Evolutionary conservation across 2,329 filamentous ascomycete genomes (phyloP).

Genomic region (Teratosphaeria viscida): DNA sequence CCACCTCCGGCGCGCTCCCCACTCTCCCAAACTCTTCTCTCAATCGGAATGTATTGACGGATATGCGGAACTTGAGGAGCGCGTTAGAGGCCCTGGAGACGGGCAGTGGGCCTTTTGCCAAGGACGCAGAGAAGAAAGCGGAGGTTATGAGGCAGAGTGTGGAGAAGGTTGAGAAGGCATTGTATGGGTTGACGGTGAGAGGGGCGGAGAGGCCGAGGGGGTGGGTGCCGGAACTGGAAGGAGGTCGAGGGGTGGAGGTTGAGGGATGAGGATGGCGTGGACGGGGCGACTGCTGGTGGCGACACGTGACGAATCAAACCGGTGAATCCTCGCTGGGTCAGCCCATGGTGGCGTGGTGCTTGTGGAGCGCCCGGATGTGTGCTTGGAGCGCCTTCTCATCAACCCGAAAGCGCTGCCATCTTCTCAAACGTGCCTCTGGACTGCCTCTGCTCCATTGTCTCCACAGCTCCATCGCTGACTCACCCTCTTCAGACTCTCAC

Average conservation of each 20-base stretch:
- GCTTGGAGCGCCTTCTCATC: too few species aligned
- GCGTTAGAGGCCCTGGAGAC: conserved; percentile 63
- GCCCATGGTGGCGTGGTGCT: too few species aligned
- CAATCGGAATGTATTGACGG: conserved; percentile 58
- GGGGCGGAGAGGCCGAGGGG: conserved; percentile 83
- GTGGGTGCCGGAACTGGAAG: conserved; percentile 71
- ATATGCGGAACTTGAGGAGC: conserved; percentile 68
- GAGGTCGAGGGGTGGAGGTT: conserved; percentile 25
- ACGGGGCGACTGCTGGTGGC: too few species aligned
- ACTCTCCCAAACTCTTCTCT: conserved; percentile 29
- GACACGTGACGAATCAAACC: too few species aligned
- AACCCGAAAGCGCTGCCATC: too few species aligned
- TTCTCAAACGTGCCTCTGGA: too few species aligned
- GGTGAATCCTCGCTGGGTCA: too few species aligned
- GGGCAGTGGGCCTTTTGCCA: conserved; percentile 44
- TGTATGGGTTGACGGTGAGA: conserved; percentile 78
- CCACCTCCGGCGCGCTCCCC: conserved; percentile 54
- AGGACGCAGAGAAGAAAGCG: conserved; percentile 67
- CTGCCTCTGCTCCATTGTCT: too few species aligned
- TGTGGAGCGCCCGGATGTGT: too few species aligned
- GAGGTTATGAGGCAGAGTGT: conserved; percentile 80
- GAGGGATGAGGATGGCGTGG: conserved; percentile 12
- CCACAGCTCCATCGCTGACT: too few species aligned
- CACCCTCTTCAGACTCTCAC: too few species aligned
- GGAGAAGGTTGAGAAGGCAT: conserved; percentile 82